Conservation (phyloP, 2,329 filamentous ascomycete species). For the Xylaria sp. region DNA sequence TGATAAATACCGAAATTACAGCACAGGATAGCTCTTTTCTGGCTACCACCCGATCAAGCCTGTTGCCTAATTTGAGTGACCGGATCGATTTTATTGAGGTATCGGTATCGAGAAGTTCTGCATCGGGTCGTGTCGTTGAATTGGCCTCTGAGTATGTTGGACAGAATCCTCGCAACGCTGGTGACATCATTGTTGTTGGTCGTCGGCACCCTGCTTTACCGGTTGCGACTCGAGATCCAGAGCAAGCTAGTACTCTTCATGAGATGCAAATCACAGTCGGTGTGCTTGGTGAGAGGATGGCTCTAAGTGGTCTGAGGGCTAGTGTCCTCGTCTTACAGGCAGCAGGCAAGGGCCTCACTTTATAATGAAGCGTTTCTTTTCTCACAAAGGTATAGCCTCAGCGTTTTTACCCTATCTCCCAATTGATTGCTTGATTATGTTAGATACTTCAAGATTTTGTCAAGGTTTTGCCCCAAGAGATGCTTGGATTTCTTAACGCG, state of each 20-base stretch:
- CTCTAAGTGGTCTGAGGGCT: slow-evolving; percentile 68
- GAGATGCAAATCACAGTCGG: slow-evolving; percentile 67
- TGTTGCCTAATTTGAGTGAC: slow-evolving; percentile 49
- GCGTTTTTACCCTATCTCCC: not conserved
- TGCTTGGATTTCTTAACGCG: slow-evolving; percentile 11
- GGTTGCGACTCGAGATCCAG: slow-evolving; percentile 38
- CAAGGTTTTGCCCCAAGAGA: too few species aligned
- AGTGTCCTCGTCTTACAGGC: slow-evolving; percentile 79
- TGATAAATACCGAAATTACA: slow-evolving; percentile 49
- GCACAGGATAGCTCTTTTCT: slow-evolving; percentile 53
- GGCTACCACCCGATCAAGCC: slow-evolving; percentile 49
- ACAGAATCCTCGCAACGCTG: slow-evolving; percentile 71
- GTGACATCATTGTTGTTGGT: slow-evolving; percentile 77
- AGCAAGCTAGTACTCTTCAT: slow-evolving; percentile 43
- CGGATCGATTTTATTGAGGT: slow-evolving; percentile 63
- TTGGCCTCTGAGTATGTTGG: slow-evolving; percentile 70
- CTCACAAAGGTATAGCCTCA: not conserved
- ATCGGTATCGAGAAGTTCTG: slow-evolving; percentile 54
- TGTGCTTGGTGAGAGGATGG: slow-evolving; percentile 68
- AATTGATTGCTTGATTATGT: not conserved
- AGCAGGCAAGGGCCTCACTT: slow-evolving; percentile 44
- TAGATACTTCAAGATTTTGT: not conserved
- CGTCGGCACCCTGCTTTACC: slow-evolving; percentile 57
- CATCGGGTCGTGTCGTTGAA: slow-evolving; percentile 60
- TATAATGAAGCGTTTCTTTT: slow-evolving; percentile 14